A percentile compares a stretch with the other conserved stretches of the same genome.
Conservation (phyloP, 2,329 filamentous ascomycete species). For the Aspergillus texensis region DNA sequence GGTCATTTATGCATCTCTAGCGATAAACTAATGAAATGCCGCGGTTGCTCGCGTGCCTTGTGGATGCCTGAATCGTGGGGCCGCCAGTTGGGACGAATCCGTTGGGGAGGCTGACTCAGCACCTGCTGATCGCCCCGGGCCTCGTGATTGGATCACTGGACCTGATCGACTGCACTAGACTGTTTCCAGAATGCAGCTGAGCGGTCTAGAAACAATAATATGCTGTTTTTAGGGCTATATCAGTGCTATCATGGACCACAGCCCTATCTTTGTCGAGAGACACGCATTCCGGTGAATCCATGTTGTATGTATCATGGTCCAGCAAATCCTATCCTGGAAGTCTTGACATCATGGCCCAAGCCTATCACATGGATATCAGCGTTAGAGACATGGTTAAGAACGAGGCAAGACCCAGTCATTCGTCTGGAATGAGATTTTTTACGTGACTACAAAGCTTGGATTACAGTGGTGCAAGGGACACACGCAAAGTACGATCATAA, state of each 20-base stretch:
- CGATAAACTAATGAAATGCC: constrained; percentile 10
- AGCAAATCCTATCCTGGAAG: not conserved
- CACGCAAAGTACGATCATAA: not conserved
- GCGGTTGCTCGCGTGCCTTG: constrained; percentile 18
- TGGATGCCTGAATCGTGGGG: constrained; percentile 21
- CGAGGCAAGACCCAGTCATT: not conserved
- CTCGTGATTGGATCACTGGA: not conserved
- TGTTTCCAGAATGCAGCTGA: not conserved
- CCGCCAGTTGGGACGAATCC: constrained; percentile 11
- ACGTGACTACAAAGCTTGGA: not conserved
- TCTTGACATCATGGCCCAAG: not conserved
- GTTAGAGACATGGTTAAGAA: not conserved
- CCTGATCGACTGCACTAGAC: not conserved
- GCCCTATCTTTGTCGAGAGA: not conserved
- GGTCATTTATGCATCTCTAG: not conserved
- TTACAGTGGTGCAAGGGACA: not conserved
- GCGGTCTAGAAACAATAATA: not conserved
- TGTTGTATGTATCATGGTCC: not conserved
- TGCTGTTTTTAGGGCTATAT: not conserved
- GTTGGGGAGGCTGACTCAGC: constrained; percentile 18
- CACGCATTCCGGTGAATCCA: not conserved
- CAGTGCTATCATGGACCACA: not conserved
- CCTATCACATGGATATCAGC: not conserved
- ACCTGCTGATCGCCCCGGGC: not conserved
- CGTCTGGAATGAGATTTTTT: not conserved